Evolutionary conservation across 306 rosid species (phyloP).

Genomic region (Vicia villosa): DNA sequence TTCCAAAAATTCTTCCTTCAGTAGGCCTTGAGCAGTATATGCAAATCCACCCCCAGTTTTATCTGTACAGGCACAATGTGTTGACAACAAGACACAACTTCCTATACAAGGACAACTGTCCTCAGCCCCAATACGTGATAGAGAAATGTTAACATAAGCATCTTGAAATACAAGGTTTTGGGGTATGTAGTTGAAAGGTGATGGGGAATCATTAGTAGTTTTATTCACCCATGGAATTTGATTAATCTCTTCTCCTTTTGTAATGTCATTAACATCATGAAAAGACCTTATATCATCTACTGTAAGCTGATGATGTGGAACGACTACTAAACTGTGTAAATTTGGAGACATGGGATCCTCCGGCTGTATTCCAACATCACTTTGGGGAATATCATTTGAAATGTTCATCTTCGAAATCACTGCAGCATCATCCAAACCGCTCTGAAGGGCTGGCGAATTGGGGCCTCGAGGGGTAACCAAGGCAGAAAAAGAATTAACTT

Average conservation of each 20-base stretch:
- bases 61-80: slow-evolving; percentile 70
- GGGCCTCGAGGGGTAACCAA: slow-evolving; percentile 43
- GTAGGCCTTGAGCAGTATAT: slow-evolving; percentile 59
- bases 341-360: slow-evolving; percentile 43
- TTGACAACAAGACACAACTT: slow-evolving; percentile 57
- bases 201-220: slow-evolving; percentile 50
- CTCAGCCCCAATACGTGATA: slow-evolving; percentile 58
- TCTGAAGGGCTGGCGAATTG: slow-evolving; percentile 28
- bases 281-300: slow-evolving; percentile 58
- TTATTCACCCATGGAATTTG: slow-evolving; percentile 73
- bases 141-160: slow-evolving; percentile 61
- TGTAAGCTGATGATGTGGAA: slow-evolving; percentile 50
- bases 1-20: slow-evolving; percentile 70
- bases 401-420: slow-evolving; percentile 28
- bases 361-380: slow-evolving; percentile 36
- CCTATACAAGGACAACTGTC: slow-evolving; percentile 84
- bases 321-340: slow-evolving; percentile 53
- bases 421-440: slow-evolving; percentile 36
- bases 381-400: slow-evolving; percentile 36
- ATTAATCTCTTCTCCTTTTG: slow-evolving; percentile 84
- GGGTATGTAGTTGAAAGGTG: slow-evolving; percentile 69
- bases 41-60: slow-evolving; percentile 67
- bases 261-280: slow-evolving; percentile 61
- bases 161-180: slow-evolving; percentile 62
- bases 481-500: slow-evolving; percentile 36